A percentile compares a stretch with the other conserved stretches of the same genome.
These are phyloP conservation scores for Kwoniella dejecticola DNA, from an alignment of 768 basidiomycete species.

Conservation along the genomic window DNA sequence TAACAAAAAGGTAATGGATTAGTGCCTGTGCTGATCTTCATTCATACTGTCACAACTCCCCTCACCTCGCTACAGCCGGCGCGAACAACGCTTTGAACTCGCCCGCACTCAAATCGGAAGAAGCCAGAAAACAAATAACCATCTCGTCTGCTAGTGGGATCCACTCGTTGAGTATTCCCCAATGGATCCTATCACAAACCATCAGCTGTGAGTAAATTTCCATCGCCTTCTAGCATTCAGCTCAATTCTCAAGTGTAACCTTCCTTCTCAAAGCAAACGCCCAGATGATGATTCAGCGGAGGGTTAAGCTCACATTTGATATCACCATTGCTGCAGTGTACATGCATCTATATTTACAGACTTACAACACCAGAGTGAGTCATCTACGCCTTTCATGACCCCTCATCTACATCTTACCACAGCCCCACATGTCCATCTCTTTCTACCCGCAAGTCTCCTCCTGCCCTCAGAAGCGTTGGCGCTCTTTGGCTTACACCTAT, in stretches of 20 bases:
- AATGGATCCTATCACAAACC: conserved; percentile 43
- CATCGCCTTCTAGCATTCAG: too few relatives aligned
- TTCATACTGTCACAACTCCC: conserved; percentile 13
- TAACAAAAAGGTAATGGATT: too few relatives aligned
- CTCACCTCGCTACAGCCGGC: conserved; percentile 26
- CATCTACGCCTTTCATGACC: not conserved
- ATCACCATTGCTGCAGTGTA: conserved; percentile 8
- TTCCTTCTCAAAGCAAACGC: not conserved
- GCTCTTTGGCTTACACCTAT: not conserved
- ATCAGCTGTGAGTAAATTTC: conserved; percentile 35
- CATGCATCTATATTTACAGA: conserved; percentile 14
- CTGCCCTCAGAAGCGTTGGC: too few relatives aligned
- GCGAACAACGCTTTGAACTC: conserved; percentile 32
- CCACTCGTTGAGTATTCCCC: conserved; percentile 49
- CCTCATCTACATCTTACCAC: not conserved
- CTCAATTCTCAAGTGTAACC: too few relatives aligned
- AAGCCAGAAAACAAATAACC: conserved; percentile 33
- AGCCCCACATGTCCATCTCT: not conserved
- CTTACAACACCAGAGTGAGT: conserved; percentile 16
- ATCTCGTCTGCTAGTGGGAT: conserved; percentile 48
- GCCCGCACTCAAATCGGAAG: conserved; percentile 25
- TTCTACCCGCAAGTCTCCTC: too few relatives aligned
- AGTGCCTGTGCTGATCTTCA: too few relatives aligned
- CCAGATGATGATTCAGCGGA: not conserved
- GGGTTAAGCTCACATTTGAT: too few relatives aligned